These are phyloP conservation scores for Fraxinus angustifolia DNA, from an alignment of 305 asterid genomes.

Conservation along the genomic window DNA sequence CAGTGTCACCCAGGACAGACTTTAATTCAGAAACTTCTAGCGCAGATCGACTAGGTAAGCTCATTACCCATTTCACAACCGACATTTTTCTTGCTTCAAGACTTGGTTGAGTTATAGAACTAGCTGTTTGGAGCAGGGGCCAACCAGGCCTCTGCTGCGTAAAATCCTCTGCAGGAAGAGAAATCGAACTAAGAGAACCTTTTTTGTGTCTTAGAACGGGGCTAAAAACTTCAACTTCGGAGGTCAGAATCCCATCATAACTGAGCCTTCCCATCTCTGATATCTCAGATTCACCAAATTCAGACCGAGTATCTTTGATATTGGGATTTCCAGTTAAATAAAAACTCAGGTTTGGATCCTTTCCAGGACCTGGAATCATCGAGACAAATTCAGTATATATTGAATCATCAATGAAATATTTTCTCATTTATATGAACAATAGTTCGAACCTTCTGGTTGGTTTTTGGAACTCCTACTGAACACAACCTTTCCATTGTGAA, in stretches of 20 bases:
- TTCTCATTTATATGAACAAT: not conserved
- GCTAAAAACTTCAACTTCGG: conserved; percentile 33
- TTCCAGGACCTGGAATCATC: conserved; percentile 15
- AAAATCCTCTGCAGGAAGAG: conserved; percentile 71
- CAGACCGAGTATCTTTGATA: conserved; percentile 42
- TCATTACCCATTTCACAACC: conserved; percentile 91
- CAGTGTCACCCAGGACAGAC: not conserved
- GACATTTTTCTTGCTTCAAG: conserved; percentile 71
- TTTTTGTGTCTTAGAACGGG: conserved; percentile 34
- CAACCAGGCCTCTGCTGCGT: conserved; percentile 79
- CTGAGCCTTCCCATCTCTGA: conserved; percentile 49
- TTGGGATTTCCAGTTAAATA: conserved; percentile 18
- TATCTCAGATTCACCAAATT: conserved; percentile 44
- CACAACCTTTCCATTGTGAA: conserved; percentile 18
- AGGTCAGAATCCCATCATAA: conserved; percentile 25
- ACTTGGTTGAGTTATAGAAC: conserved; percentile 43
- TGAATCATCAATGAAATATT: not conserved
- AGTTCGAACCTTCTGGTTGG: conserved; percentile 23
- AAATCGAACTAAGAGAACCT: conserved; percentile 55
- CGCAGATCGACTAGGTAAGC: conserved; percentile 56
- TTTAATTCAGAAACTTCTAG: conserved; percentile 20
- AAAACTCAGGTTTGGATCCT: conserved; percentile 38
- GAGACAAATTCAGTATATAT: not conserved
- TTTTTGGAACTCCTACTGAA: conserved; percentile 9
- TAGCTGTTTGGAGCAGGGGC: conserved; percentile 78